Conservation (phyloP, 2,329 filamentous ascomycete species). For the Neopestalotiopsis clavispora region DNA sequence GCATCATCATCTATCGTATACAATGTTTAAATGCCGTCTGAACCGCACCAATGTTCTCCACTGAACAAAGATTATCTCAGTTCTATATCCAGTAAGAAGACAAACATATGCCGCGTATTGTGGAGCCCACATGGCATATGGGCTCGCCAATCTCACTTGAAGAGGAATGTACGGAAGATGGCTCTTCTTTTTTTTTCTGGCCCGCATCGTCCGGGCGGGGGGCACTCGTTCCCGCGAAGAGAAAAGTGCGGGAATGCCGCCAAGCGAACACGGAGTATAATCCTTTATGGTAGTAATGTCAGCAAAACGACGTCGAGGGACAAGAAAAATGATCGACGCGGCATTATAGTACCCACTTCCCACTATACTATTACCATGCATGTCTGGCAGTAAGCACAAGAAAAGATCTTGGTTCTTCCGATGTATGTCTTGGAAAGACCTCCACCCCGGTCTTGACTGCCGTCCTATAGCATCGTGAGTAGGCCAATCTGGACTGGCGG, state of each 20-base stretch:
- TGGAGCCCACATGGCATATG: not conserved
- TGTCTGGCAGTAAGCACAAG: not conserved
- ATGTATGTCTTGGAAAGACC: not conserved
- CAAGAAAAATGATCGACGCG: not conserved
- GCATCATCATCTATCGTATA: no score
- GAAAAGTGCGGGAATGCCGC: not conserved
- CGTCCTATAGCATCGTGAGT: not conserved
- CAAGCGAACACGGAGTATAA: not conserved
- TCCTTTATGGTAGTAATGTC: not conserved
- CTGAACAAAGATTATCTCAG: not conserved
- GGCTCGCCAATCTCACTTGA: not conserved
- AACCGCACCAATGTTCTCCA: not conserved
- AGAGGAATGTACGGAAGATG: not conserved
- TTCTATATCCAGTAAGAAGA: not conserved
- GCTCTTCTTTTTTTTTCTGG: not conserved
- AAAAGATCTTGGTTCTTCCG: not conserved
- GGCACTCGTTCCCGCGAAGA: not conserved
- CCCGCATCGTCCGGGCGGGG: not conserved
- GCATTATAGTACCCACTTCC: not conserved
- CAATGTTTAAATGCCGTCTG: not conserved
- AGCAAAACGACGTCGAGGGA: not conserved
- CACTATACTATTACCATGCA: not conserved
- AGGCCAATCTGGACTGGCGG: not conserved
- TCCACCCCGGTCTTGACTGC: not conserved
- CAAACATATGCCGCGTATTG: not conserved